Evolutionary conservation across 1,139 yeast species (phyloP), one percentile per base, ranked within the genome.

Genomic region (Yamadazyma sp.): DNA sequence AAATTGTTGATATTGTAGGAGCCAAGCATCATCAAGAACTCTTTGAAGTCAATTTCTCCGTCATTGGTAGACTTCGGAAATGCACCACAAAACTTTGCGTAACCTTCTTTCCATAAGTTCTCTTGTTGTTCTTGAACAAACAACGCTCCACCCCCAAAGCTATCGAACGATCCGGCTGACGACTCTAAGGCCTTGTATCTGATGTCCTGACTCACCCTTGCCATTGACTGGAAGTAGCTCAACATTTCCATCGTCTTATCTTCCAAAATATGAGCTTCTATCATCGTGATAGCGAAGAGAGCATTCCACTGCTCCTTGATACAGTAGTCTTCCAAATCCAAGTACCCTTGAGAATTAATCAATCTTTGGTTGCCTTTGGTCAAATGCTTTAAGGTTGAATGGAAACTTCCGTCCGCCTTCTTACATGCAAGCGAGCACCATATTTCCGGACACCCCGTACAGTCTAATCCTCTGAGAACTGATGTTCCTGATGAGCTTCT

Each of bases 381-480:
- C 33, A 64, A 58, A 56, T 89, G 96, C 59, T 81, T 80, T 43
- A 85, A 63, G 2, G 73, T 56, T 0, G 65, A 59, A 57, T 89
- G 96, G 12, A 78, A 61, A 3, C 61, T 58, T 38, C 72, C 77
- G 45, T 73, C 73, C 13, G 59, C 52, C 35, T 70, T 73, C 51
- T 82, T 81, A 62, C 96, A 87, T 10, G 57, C 57, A 33, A 64
- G 65, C 10, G 83, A 75, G 57, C 96, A 87, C 95, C 95, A 87
- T 31, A 81, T 65, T 37, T 78, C 81, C 9, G 73, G 59, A 56
- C 96, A 87, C 12, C 73, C 70, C 41, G 76, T 71, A 56, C 95
- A 86, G 46, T 82, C 87, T 37, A 84, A 67, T 2, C 86, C 84
- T 48, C 67, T 70, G 44, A 70, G 61, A 11, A 73, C 60, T 2